phyloP scores from a whole-genome alignment of 495 filamentous ascomycete genomes.

The Acidiella bohemica region DNA sequence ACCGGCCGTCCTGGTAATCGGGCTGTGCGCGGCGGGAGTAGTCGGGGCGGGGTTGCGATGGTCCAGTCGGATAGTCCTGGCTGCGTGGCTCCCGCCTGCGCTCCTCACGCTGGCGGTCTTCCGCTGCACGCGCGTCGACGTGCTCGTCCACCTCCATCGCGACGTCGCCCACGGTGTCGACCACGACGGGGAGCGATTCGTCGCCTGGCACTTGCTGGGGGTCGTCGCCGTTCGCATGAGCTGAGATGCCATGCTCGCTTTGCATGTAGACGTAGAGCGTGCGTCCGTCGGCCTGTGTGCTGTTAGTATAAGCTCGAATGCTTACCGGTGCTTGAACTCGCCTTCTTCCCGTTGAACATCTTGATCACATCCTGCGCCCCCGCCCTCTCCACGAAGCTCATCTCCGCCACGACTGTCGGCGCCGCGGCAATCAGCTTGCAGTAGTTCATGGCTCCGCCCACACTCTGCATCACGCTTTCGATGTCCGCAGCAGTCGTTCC shows the following conservation, averaged over 20 bases:
- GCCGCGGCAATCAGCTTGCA: conserved; percentile 56
- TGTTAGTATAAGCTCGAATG: background rate
- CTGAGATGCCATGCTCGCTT: background rate
- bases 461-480: conserved; percentile 64
- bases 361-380: conserved; percentile 68
- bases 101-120: conserved; percentile 16
- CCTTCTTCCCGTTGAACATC: conserved; percentile 77
- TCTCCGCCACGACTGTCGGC: conserved; percentile 76
- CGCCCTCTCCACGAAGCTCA: conserved; percentile 63
- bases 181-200: background rate
- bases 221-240: background rate
- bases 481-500: conserved; percentile 94
- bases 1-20: conserved; percentile 5
- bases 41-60: background rate
- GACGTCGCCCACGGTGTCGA: conserved; percentile 8
- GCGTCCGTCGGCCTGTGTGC: conserved; percentile 68
- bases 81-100: conserved; percentile 1
- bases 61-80: background rate
- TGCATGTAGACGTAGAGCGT: conserved; percentile 52
- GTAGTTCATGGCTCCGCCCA: conserved; percentile 54
- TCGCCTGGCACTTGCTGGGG: background rate
- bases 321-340: conserved; percentile 24
- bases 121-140: conserved; percentile 5
- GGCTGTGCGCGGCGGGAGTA: conserved; percentile 4
- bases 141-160: conserved; percentile 29